These are phyloP conservation scores for Ophiosphaerella korrae DNA, from an alignment of 2,329 filamentous ascomycete species.

Conservation along the genomic window DNA sequence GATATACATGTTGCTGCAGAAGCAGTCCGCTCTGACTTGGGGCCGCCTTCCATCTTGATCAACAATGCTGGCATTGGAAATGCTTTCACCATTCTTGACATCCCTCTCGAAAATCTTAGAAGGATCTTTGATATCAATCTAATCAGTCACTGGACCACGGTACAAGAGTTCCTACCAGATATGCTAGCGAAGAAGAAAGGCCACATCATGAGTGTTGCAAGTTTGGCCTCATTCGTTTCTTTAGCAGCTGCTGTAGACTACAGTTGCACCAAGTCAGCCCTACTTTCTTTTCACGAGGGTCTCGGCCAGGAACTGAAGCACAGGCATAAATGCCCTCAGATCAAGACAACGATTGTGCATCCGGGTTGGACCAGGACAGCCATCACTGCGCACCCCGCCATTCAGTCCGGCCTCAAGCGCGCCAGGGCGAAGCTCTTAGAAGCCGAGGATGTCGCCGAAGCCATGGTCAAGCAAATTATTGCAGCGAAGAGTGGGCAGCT, in stretches of 20 bases:
- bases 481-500: slow-evolving; percentile 49
- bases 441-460: slow-evolving; percentile 48
- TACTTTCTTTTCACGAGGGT: slow-evolving; percentile 42
- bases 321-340: slow-evolving; percentile 49
- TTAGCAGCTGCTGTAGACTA: slow-evolving; percentile 43
- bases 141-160: slow-evolving; percentile 44
- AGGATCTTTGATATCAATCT: slow-evolving; percentile 43
- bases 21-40: slow-evolving; percentile 40
- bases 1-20: slow-evolving; percentile 35
- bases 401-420: slow-evolving; percentile 39
- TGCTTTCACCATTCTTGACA: slow-evolving; percentile 39
- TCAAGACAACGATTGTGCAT: slow-evolving; percentile 52
- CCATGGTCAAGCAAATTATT: slow-evolving; percentile 52
- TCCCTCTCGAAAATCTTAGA: slow-evolving; percentile 28
- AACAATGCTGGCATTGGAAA: slow-evolving; percentile 48
- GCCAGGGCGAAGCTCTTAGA: slow-evolving; percentile 43
- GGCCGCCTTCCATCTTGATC: slow-evolving; percentile 41
- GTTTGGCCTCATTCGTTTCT: slow-evolving; percentile 41
- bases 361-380: slow-evolving; percentile 51
- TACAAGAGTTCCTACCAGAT: slow-evolving; percentile 45
- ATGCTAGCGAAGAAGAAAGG: slow-evolving; percentile 46
- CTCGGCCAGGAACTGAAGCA: slow-evolving; percentile 50
- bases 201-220: slow-evolving; percentile 44
- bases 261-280: slow-evolving; percentile 40
- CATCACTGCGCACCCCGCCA: slow-evolving; percentile 32